Evolutionary conservation across 2,329 filamentous ascomycete species (phyloP), one percentile per base, ranked within the genome.

Genomic region (Pleoardoris graminearum): DNA sequence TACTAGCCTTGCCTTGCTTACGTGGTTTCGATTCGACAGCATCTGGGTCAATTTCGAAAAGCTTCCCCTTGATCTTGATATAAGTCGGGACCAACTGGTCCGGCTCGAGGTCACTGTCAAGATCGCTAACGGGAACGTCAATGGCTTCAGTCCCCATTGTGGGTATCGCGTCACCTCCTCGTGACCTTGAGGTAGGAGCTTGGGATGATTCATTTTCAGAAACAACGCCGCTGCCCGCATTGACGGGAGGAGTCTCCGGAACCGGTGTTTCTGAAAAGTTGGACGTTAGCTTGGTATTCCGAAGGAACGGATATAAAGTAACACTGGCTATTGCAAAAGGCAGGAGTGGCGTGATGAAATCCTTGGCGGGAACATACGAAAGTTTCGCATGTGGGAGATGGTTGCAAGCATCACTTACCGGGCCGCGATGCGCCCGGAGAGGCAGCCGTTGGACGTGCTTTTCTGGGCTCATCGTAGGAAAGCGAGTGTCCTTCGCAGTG

Each of bases 401-500:
- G n/a, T n/a, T n/a, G n/a, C n/a, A n/a, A n/a, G n/a, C n/a, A 19
- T 7, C 11, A 43, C 60, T 57, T 62, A 65, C 62, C 57, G 17
- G 65, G 57, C 25, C 61, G 57, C 4, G 63, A 62, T 35, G 50
- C 10, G 23, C n/a, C 48, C 7, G 56, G 53, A 10, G 61, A 54
- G 25, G 39, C 22, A n/a, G 51, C 36, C 19, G 12, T 23, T 21
- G 33, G 25, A n/a, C 46, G 51, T 16, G 35, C n/a, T 19, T 23
- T 23, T 17, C 41, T 50, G 7, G 39, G 41, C 19, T 54, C 51
- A 7, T 41, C 51, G 32, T 54, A 95, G 41, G 85, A 80, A 5
- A 88, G 88, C 30, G 93, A 79, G 62, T 92, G 87, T 1, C 85
- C 82, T 57, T 80, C 76, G 12, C 81, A 76, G 62, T 87, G 90